Base-by-base conservation (phyloP, 2,329 filamentous ascomycete genomes). In the Microcyclosporella mali region DNA sequence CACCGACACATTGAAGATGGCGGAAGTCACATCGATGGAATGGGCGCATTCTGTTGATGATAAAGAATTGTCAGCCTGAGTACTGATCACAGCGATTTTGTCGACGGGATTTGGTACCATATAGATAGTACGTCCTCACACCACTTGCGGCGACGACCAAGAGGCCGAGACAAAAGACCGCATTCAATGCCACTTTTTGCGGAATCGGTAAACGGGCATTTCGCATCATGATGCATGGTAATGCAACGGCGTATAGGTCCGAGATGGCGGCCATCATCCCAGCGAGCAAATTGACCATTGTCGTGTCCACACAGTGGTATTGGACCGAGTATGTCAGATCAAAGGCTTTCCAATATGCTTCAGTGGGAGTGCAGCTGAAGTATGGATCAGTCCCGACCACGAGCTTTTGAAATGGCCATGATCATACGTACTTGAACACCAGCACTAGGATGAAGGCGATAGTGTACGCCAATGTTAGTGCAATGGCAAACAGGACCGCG, bases 181-280 rank as follows among this genome's bases (percentile, higher is more conserved):
- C 66, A 33, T 70, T 67, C 4, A 71, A 53, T 1, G 63, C 67
- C 18, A 70, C 43, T 53, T 70, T 72, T 50, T 73, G 70, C 14
- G 61, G 56, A 12, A 43, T 53, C 3, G 67, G 61, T 30, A 74
- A 63, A 19, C 66, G 61, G 4, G 73, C 56, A n/a, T 68, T 65
- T 57, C 66, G 62, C 6, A 72, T 66, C 21, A 73, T 62, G 16
- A 71, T 59, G 9, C 68, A 56, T 0, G 71, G 71, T 17, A 73
- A 50, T 1, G 57, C 49, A 34, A 66, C 65, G 1, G 68, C 61
- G 44, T 70, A 55, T 6, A 70, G 49, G 40, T 71, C 68, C 34
- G 66, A 64, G 2, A 67, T 14, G 2, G 63, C 60, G 40, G 66
- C 65, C 43, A 69, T 56, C 7, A 59, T 59, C 12, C 66, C 65